These are phyloP conservation scores for Inga oerstediana DNA, from an alignment of 306 rosid genomes.

Conservation along the genomic window DNA sequence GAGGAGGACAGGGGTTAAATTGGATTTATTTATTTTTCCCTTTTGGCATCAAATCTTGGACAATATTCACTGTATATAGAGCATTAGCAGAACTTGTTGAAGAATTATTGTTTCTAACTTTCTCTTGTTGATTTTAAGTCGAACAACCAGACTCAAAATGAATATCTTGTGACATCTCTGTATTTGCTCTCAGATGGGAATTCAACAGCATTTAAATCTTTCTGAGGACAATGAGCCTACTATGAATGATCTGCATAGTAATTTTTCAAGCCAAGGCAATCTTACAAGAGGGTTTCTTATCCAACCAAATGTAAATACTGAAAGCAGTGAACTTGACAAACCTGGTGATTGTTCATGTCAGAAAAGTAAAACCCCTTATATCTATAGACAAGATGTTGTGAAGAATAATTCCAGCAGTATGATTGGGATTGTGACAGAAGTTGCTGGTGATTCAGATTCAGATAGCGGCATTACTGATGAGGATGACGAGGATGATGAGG, in stretches of 20 bases:
- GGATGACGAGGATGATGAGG: conserved; percentile 69
- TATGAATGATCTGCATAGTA: conserved; percentile 37
- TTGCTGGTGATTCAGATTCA: conserved; percentile 87
- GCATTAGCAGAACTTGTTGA: conserved; percentile 4
- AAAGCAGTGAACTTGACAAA: conserved; percentile 50
- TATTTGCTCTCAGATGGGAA: conserved; percentile 66
- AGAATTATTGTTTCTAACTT: conserved; percentile 21
- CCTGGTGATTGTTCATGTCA: conserved; percentile 35
- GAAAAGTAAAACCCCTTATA: conserved; percentile 40
- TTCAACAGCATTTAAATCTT: conserved; percentile 42
- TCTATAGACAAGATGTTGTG: conserved; percentile 89
- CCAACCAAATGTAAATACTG: conserved; percentile 45
- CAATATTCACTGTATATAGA: not conserved
- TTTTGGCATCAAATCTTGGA: not conserved
- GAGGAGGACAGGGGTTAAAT: not conserved
- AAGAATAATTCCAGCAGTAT: conserved; percentile 52
- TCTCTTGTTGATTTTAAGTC: conserved; percentile 25
- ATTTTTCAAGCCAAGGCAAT: conserved; percentile 35
- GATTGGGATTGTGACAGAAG: conserved; percentile 91
- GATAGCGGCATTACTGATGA: conserved; percentile 74
- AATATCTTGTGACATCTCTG: conserved; percentile 29
- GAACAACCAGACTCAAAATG: conserved; percentile 18
- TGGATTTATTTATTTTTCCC: not conserved
- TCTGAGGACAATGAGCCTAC: conserved; percentile 42
- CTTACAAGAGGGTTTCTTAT: conserved; percentile 32